Evolutionary conservation across 169 alveolate genomes (phyloP).

Genomic region (Cryptosporidium tyzzeri): DNA sequence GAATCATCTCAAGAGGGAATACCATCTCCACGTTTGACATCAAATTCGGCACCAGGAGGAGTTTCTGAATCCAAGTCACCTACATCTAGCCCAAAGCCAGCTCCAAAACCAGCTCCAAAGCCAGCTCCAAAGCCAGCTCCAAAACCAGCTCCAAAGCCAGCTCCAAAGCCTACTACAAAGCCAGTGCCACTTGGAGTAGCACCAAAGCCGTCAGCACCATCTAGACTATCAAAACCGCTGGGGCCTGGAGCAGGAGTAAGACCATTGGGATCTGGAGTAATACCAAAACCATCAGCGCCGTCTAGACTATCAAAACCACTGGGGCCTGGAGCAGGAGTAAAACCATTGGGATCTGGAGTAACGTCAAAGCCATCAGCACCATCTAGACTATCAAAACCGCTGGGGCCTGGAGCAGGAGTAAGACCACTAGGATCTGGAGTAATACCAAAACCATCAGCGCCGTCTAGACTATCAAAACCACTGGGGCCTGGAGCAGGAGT

Average conservation of each 20-base stretch:
- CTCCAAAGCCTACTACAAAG: no score
- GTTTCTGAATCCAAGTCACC: no score
- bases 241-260: no score
- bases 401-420: not conserved
- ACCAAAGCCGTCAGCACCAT: not conserved
- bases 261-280: not conserved
- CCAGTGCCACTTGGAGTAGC: no score
- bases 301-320: not conserved
- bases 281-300: not conserved
- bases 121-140: no score
- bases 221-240: not conserved
- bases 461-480: not conserved
- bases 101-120: no score
- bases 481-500: not conserved
- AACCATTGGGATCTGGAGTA: not conserved
- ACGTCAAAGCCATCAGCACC: not conserved
- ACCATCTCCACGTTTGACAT: no score
- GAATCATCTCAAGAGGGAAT: no score
- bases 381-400: not conserved
- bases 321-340: not conserved
- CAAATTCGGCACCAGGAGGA: no score
- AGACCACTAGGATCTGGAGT: not conserved
- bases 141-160: not conserved
- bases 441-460: not conserved
- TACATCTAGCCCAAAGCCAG: no score